Evolutionary conservation across 768 basidiomycete genomes (phyloP).

Genomic region (Lentinula lateritia): DNA sequence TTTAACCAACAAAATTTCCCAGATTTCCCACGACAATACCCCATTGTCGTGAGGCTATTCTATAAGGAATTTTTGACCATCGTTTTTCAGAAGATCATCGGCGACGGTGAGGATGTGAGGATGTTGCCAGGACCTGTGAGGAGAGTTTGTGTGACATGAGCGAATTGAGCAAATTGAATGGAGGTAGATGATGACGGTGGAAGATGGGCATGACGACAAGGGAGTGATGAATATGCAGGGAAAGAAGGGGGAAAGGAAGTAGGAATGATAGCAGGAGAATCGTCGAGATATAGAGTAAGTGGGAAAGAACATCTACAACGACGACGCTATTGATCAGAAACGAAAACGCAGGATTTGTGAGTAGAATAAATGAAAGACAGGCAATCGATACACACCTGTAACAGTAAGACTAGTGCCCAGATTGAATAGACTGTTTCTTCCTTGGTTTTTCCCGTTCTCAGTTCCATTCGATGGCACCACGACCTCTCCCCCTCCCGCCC

Average conservation of each 20-base stretch:
- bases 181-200: background rate
- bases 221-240: background rate
- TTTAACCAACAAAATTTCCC: too few species aligned
- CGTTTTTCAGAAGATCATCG: constrained; percentile 97
- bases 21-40: too few species aligned
- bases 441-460: constrained; percentile 16
- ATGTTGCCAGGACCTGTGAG: constrained; percentile 81
- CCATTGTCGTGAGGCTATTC: too few species aligned
- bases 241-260: constrained; percentile 11
- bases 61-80: constrained; percentile 96
- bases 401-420: constrained; percentile 82
- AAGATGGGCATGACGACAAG: background rate
- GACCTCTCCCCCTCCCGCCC: background rate
- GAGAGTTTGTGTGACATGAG: constrained; percentile 5
- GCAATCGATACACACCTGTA: constrained; percentile 45
- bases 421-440: constrained; percentile 68
- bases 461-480: background rate
- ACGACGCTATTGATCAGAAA: constrained; percentile 8
- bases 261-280: background rate
- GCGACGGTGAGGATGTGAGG: constrained; percentile 98
- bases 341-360: background rate
- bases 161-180: background rate
- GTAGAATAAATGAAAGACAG: constrained; percentile 3
- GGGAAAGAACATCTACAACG: background rate
- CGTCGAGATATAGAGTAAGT: background rate